Percentiles rank a stretch among this genome's conserved stretches.
Evolutionary conservation across 1,284 basidiomycete genomes (phyloP).

Genomic region (Pisolithus thermaeus): DNA sequence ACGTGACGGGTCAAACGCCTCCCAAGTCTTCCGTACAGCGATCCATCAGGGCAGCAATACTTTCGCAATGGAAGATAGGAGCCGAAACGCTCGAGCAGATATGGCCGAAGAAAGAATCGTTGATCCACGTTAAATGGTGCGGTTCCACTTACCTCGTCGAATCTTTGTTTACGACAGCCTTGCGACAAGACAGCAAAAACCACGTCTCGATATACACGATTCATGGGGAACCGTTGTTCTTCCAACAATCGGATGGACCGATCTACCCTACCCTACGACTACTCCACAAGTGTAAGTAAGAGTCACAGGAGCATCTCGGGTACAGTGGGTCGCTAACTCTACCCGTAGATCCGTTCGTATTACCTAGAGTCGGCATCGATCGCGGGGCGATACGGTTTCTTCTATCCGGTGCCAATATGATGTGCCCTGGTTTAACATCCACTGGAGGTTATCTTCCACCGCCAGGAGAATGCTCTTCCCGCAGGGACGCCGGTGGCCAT

Average conservation of each 20-base stretch:
- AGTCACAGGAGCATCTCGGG: not conserved
- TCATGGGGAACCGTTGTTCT: slow-evolving; percentile 84
- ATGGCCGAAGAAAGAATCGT: slow-evolving; percentile 98
- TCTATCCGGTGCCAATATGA: slow-evolving; percentile 90
- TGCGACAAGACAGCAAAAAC: slow-evolving; percentile 68
- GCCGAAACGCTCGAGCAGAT: slow-evolving; percentile 82
- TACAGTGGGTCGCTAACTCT: slow-evolving; percentile 2
- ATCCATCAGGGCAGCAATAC: slow-evolving; percentile 74
- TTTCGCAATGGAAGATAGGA: slow-evolving; percentile 83
- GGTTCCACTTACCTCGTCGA: slow-evolving; percentile 21
- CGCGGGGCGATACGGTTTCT: slow-evolving; percentile 98
- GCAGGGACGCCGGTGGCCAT: slow-evolving; percentile 79
- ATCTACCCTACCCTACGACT: slow-evolving; percentile 85
- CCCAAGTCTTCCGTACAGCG: slow-evolving; percentile 94
- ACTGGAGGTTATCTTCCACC: slow-evolving; percentile 86
- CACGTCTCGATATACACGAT: slow-evolving; percentile 92
- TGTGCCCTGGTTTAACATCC: slow-evolving; percentile 95
- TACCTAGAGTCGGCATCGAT: slow-evolving; percentile 89
- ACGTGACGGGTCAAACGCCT: slow-evolving; percentile 90
- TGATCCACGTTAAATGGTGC: slow-evolving; percentile 93
- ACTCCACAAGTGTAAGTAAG: slow-evolving; percentile 81
- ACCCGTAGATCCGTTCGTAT: slow-evolving; percentile 77
- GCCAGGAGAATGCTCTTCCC: slow-evolving; percentile 60
- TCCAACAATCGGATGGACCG: slow-evolving; percentile 96
- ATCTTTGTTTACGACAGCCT: slow-evolving; percentile 7